Percentiles rank a stretch among this genome's conserved stretches.
Conservation (phyloP, 805 yeast species). For the Yamadazyma phyllophila region DNA sequence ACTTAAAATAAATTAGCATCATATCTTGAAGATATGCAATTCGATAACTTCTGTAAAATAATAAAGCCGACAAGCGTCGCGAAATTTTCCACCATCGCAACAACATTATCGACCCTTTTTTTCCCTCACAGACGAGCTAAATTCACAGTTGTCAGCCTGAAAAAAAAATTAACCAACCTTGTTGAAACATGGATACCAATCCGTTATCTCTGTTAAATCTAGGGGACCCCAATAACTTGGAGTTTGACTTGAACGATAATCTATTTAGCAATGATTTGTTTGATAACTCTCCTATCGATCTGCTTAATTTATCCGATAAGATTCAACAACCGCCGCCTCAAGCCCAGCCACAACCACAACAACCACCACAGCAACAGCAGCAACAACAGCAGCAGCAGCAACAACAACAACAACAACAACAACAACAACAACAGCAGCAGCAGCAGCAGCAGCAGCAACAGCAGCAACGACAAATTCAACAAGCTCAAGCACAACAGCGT, state of each 20-base stretch:
- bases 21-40: not conserved
- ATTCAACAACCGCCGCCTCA: conserved; percentile 1
- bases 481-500: not conserved
- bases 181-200: conserved; percentile 10
- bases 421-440: not conserved
- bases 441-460: not conserved
- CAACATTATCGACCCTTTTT: conserved; percentile 3
- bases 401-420: not conserved
- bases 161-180: no score
- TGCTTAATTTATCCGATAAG: conserved; percentile 1
- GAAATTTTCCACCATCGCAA: conserved; percentile 1
- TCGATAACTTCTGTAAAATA: not conserved
- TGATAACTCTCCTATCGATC: conserved; percentile 5
- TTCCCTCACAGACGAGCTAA: conserved; percentile 4
- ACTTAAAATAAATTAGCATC: not conserved
- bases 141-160: not conserved
- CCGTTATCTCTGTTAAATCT: conserved; percentile 11
- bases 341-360: not conserved
- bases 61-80: not conserved
- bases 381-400: conserved; percentile 3
- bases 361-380: not conserved
- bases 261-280: conserved; percentile 9
- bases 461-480: not conserved
- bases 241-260: conserved; percentile 12
- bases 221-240: conserved; percentile 8